Conservation (phyloP, 2,329 filamentous ascomycete genomes). For the Paradendryphiella salina region DNA sequence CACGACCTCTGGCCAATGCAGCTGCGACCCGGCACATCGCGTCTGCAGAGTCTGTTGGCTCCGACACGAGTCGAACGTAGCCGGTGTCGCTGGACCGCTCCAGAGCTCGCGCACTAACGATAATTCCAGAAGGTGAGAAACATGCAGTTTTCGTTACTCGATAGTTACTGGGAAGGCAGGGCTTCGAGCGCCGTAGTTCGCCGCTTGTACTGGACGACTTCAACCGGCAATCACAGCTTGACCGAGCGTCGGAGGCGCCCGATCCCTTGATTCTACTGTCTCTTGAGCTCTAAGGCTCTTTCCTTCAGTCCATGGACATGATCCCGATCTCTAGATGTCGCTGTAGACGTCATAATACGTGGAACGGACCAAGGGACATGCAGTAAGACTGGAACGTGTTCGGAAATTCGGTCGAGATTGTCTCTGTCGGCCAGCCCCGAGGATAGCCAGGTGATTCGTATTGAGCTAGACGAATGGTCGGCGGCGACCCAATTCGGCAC, state of each 20-base stretch:
- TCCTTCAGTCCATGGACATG: neutral
- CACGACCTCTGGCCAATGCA: constrained; percentile 15
- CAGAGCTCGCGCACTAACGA: constrained; percentile 21
- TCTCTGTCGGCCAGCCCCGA: constrained; percentile 34
- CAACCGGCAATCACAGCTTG: neutral
- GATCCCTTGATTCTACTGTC: neutral
- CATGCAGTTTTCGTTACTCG: constrained; percentile 42
- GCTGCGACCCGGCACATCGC: constrained; percentile 6
- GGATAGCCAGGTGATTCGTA: constrained; percentile 8
- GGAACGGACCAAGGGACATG: neutral
- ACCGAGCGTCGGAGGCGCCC: constrained; percentile 1
- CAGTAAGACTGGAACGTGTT: constrained; percentile 3
- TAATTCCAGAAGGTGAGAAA: constrained; percentile 4
- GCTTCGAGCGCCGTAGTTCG: constrained; percentile 15
- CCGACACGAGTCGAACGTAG: constrained; percentile 7
- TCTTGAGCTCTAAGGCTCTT: neutral
- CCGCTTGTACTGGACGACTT: constrained; percentile 15
- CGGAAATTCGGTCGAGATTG: constrained; percentile 8
- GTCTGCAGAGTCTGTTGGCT: constrained; percentile 10
- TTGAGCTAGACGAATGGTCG: constrained; percentile 19
- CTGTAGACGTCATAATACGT: neutral
- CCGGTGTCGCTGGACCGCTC: constrained; percentile 5
- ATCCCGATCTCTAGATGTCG: neutral
- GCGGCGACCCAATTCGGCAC: constrained; percentile 16
- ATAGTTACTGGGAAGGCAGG: constrained; percentile 31